A percentile compares a stretch with the other conserved stretches of the same genome.
Conservation (phyloP, 345 rosid genomes). For the Corchorus capsularis region DNA sequence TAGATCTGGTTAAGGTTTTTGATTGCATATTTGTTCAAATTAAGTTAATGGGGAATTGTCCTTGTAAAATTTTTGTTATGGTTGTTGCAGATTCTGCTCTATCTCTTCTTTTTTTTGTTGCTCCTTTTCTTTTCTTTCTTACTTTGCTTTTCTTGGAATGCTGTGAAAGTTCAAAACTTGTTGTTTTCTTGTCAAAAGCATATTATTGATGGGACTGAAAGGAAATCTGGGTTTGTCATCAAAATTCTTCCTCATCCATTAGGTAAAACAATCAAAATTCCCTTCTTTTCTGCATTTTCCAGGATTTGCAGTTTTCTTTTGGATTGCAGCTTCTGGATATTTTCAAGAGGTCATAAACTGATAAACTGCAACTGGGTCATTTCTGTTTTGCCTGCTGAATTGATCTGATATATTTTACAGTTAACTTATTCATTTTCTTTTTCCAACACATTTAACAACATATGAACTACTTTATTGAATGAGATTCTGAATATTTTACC, state of each 20-base stretch:
- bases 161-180: background rate
- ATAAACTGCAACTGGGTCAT: background rate
- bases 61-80: background rate
- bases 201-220: slow-evolving; percentile 14
- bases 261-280: background rate
- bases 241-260: background rate
- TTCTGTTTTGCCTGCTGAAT: too few species aligned
- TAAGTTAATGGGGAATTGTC: background rate
- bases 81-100: background rate
- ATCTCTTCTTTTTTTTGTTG: background rate
- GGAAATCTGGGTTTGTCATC: slow-evolving; percentile 19
- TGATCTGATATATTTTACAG: too few species aligned
- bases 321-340: background rate
- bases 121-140: background rate
- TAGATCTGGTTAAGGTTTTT: slow-evolving; percentile 19
- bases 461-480: background rate
- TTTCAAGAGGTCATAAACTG: background rate
- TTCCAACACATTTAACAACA: background rate
- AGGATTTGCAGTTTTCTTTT: background rate
- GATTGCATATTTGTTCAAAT: background rate
- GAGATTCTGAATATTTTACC: background rate
- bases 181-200: slow-evolving; percentile 5
- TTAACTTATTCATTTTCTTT: too few species aligned
- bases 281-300: background rate
- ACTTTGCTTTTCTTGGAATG: background rate